Evolutionary conservation across 805 yeast species (phyloP), one percentile per base, ranked within the genome.

Genomic region (Helenozyma baotianmanensis): DNA sequence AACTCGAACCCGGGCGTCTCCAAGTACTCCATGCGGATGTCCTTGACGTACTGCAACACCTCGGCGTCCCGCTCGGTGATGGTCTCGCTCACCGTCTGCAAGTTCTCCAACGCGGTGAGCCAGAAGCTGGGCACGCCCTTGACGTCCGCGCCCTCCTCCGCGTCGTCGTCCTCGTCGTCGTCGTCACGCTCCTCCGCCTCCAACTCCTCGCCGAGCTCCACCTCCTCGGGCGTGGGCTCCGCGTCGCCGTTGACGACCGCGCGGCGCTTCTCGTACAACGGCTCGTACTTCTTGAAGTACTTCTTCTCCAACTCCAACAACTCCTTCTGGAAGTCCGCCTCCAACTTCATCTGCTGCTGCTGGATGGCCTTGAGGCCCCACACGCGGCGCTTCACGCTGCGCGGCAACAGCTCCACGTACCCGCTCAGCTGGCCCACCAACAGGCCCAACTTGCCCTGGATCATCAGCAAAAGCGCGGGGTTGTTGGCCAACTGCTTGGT

Each of bases 61-160:
- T 85, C 96, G 31, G 82, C 74, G 60, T 92, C 98, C 53, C 95
- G 77, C 35, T 87, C 96, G 27, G 92, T 78, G 49, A 92, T 84
- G 44, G 86, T 78, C 42, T 88, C 94, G 21, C 87, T 75, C 30
- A 89, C 77, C 18, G 84, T 78, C 18, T 79, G 76, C 48, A 92
- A 69, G 64, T 89, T 92, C 59, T 83, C 90, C 61, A 92, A 68
- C 5, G 97, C 95, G 13, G 97, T 92, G 51, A 90, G 72, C 98
- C 98, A 92, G 71, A 92, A 92, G 30, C 83, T 79, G 37, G 98
- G 97, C 47, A 92, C 76, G 43, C 98, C 98, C 41, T 69, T 70
- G 30, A 68, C 62, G 14, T 60, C 67, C 19, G 58, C 69, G 23
- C 34, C 56, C 30, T 41, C 58, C 12, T 62, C 74, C 4, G 59